Evolutionary conservation across 1,139 yeast genomes (phyloP).

Genomic region (Magnusiomyces fungicola): DNA sequence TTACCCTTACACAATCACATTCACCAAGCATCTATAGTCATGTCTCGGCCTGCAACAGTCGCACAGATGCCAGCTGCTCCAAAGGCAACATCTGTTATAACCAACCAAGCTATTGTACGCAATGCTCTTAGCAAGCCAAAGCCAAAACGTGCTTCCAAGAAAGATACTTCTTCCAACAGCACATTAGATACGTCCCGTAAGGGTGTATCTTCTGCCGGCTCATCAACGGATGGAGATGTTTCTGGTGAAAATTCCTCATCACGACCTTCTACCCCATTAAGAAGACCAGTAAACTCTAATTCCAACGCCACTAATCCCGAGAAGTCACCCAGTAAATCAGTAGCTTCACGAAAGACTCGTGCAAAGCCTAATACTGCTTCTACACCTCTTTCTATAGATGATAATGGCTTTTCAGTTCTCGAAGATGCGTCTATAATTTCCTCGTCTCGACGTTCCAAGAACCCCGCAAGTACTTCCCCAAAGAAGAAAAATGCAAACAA

Average conservation of each 20-base stretch:
- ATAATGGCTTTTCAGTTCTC: background rate
- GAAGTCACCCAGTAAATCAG: background rate
- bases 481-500: background rate
- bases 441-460: background rate
- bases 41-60: slow-evolving; percentile 4
- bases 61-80: slow-evolving; percentile 2
- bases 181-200: background rate
- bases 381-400: background rate
- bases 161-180: background rate
- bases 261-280: background rate
- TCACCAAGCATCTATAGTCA: background rate
- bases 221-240: background rate
- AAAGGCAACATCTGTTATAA: slow-evolving; percentile 19
- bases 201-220: background rate
- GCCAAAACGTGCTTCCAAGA: background rate
- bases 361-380: background rate
- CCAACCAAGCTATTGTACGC: slow-evolving; percentile 27
- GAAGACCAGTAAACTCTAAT: background rate
- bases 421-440: background rate
- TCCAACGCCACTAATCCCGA: background rate
- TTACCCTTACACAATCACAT: background rate
- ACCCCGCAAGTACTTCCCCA: background rate
- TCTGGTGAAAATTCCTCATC: background rate
- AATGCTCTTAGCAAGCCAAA: slow-evolving; percentile 20
- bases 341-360: background rate